Conservation (phyloP, 352 stramenopile genomes). For the Globisporangium alternatum region DNA sequence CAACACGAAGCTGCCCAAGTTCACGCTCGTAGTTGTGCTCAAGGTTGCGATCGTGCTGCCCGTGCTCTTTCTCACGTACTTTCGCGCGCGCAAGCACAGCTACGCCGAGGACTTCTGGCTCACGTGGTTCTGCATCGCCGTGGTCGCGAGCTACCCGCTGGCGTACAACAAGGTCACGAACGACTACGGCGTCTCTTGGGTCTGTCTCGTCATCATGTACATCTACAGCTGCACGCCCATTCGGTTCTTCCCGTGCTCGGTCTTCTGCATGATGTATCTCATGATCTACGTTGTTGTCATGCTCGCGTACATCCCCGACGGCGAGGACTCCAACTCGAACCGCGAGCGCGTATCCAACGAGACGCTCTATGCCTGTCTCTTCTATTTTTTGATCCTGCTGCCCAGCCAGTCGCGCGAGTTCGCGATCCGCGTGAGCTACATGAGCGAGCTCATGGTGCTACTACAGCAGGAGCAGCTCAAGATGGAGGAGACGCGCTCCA, state of each 20-base stretch:
- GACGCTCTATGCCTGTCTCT: conserved; percentile 76
- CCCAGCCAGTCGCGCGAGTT: conserved; percentile 78
- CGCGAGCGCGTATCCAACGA: conserved; percentile 54
- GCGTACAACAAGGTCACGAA: conserved; percentile 84
- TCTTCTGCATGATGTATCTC: conserved; percentile 65
- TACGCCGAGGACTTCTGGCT: conserved; percentile 62
- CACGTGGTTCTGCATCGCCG: conserved; percentile 64
- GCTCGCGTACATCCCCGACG: conserved; percentile 54
- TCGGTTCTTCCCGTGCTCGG: conserved; percentile 74
- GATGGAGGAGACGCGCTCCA: conserved; percentile 77
- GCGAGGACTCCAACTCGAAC: conserved; percentile 26
- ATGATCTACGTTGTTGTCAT: conserved; percentile 71
- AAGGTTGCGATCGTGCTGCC: conserved; percentile 64
- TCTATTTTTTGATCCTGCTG: conserved; percentile 79
- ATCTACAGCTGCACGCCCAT: conserved; percentile 82
- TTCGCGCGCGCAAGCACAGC: conserved; percentile 54
- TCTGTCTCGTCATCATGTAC: conserved; percentile 84
- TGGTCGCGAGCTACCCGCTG: conserved; percentile 64
- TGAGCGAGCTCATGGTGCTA: conserved; percentile 83
- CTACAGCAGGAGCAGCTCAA: conserved; percentile 79
- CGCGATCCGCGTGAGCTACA: conserved; percentile 79
- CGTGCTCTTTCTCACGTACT: conserved; percentile 63
- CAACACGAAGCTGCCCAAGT: conserved; percentile 49
- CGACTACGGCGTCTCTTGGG: conserved; percentile 78
- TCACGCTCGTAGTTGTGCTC: conserved; percentile 62